These are phyloP conservation scores for Aquilaria malaccensis DNA, from an alignment of 345 rosid species.

Conservation along the genomic window DNA sequence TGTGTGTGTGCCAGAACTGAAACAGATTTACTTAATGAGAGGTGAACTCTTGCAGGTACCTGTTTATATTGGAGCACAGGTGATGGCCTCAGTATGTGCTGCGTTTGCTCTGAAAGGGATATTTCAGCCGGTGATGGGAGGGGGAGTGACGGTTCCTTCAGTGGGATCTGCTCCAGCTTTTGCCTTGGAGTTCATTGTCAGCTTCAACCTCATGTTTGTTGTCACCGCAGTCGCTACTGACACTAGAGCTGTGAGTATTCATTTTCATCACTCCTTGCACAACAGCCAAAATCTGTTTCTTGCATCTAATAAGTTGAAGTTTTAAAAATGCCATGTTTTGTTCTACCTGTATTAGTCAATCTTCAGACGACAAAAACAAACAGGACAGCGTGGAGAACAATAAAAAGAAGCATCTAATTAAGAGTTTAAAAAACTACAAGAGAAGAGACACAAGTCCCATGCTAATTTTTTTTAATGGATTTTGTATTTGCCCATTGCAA, in stretches of 20 bases:
- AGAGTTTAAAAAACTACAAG: no score
- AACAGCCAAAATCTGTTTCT: neutral
- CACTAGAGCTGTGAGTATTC: slow-evolving; percentile 70
- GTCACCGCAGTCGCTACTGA: slow-evolving; percentile 94
- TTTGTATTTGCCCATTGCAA: no score
- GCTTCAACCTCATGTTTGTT: slow-evolving; percentile 89
- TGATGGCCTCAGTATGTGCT: slow-evolving; percentile 63
- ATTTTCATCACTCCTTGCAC: neutral
- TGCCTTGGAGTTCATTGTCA: slow-evolving; percentile 75
- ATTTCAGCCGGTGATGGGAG: slow-evolving; percentile 62
- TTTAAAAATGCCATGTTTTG: no score
- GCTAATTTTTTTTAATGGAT: no score
- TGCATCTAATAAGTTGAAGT: no score
- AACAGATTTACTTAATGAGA: no score
- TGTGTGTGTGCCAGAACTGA: neutral
- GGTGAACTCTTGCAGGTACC: slow-evolving; percentile 40
- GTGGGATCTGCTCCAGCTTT: slow-evolving; percentile 58
- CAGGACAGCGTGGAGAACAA: no score
- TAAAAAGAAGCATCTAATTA: no score
- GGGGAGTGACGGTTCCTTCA: slow-evolving; percentile 81
- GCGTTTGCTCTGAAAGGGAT: slow-evolving; percentile 61
- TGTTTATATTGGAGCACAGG: slow-evolving; percentile 62
- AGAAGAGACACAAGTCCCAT: no score
- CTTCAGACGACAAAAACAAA: no score
- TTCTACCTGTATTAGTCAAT: no score